Base-by-base conservation (phyloP, 768 basidiomycete species). In the Postia placenta region DNA sequence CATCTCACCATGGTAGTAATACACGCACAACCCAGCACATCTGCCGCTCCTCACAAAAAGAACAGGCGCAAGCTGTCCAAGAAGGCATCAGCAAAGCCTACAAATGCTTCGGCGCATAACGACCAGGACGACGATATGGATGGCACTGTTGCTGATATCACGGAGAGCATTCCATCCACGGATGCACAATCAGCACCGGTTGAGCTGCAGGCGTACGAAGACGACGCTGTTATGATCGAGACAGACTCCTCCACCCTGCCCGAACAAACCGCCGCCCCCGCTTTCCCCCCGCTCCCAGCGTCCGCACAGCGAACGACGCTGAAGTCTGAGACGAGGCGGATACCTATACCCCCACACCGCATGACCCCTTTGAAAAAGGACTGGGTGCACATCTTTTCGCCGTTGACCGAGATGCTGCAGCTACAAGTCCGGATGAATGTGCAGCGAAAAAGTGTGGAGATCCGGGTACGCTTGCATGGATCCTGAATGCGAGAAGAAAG, bases 341-440 rank as follows among this genome's bases (percentile, higher is more conserved):
- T 99, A 60, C 74, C 90, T 11, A 88, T 99, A 65, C 96, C 96
- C 11, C 92, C 92, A 7, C 96, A 99, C 66, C 82, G 96, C 45
- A 94, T 97, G 91, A 92, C 93, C 9, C 96, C 96, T 2, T 68
- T 98, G 47, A 95, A 96, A 70, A 91, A 87, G 62, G 93, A 96
- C 56, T 97, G 94, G 94, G 75, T 95, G 43, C 89, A 87, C 63
- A 83, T 97, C 50, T 97, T 98, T 63, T 88, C 92, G 0, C 96
- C 96, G 0, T 71, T 99, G 59, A 94, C 95, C 3, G 95, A 99
- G 72, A 86, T 96, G 56, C 72, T 95, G 61, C 92, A 88, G 0
- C 69, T 99, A 52, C 95, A 97, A 74, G 92, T 99, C 25, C 79
- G 96, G 60, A 98, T 99, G 95, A 99, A 99, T 63, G 81, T 91